A percentile compares a stretch with the other conserved stretches of the same genome.
Evolutionary conservation across 208 protist genomes (phyloP).

Genomic region (Trypanosoma cruzi): DNA sequence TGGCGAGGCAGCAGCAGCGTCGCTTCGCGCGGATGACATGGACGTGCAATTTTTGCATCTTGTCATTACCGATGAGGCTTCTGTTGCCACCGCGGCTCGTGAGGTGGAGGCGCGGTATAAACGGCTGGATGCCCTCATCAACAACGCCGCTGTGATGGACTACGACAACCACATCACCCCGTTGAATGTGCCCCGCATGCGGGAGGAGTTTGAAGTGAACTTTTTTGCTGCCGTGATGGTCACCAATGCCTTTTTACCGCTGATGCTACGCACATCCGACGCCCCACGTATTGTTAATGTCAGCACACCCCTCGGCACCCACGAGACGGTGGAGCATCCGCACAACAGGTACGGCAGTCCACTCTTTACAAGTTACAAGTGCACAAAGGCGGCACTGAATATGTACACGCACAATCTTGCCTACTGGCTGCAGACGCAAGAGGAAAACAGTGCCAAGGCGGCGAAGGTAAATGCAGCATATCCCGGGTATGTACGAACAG

Average conservation of each 20-base stretch:
- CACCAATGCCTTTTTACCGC: slow-evolving; percentile 62
- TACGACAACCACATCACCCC: slow-evolving; percentile 21
- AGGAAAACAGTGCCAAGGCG: slow-evolving; percentile 33
- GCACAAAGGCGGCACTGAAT: slow-evolving; percentile 79
- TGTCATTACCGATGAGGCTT: slow-evolving; percentile 45
- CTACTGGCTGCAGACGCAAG: slow-evolving; percentile 36
- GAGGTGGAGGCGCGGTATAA: slow-evolving; percentile 41
- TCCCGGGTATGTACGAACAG: slow-evolving; percentile 74
- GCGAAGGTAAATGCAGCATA: slow-evolving; percentile 39
- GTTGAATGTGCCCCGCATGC: slow-evolving; percentile 39
- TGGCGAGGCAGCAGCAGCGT: slow-evolving; percentile 45
- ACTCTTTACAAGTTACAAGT: slow-evolving; percentile 46
- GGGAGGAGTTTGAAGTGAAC: slow-evolving; percentile 63
- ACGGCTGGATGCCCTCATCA: slow-evolving; percentile 74
- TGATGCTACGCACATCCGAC: slow-evolving; percentile 55
- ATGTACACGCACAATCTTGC: slow-evolving; percentile 83
- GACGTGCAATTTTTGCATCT: slow-evolving; percentile 48
- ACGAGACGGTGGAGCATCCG: slow-evolving; percentile 45
- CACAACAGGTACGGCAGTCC: slow-evolving; percentile 46
- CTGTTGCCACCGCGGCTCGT: slow-evolving; percentile 45
- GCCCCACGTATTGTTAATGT: slow-evolving; percentile 79
- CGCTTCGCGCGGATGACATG: slow-evolving; percentile 30
- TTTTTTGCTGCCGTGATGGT: slow-evolving; percentile 56
- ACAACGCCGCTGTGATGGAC: slow-evolving; percentile 54
- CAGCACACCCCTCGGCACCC: slow-evolving; percentile 65